phyloP scores from a whole-genome alignment of 2,329 filamentous ascomycete genomes.

The Clonostachys chloroleuca region DNA sequence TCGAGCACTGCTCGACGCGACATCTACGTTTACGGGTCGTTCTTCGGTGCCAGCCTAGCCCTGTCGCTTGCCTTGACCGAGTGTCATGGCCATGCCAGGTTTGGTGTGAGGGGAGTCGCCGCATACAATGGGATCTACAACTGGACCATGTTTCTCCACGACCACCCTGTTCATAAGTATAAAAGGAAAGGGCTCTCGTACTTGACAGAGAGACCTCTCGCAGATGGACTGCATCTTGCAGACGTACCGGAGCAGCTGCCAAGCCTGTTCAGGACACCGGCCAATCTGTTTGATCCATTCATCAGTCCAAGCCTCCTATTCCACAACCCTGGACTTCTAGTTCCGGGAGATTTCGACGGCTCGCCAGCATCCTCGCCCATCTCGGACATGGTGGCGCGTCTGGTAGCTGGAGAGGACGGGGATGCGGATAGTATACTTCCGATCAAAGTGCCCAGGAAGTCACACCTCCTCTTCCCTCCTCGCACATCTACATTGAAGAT shows the following conservation, averaged over 20 bases:
- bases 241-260: conserved; percentile 26
- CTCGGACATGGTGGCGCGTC: background rate
- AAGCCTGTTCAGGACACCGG: conserved; percentile 41
- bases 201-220: conserved; percentile 5
- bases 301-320: conserved; percentile 56
- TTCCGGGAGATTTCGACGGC: conserved; percentile 37
- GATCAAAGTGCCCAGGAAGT: conserved; percentile 28
- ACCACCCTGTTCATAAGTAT: conserved; percentile 37
- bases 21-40: conserved; percentile 48
- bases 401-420: background rate
- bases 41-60: conserved; percentile 53
- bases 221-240: conserved; percentile 26
- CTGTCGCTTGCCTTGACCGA: conserved; percentile 55
- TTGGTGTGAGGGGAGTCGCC: conserved; percentile 48
- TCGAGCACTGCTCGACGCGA: conserved; percentile 23
- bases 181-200: background rate
- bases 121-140: conserved; percentile 59
- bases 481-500: conserved; percentile 39
- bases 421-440: conserved; percentile 1
- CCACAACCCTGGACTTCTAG: conserved; percentile 40
- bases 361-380: conserved; percentile 9
- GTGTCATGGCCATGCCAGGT: conserved; percentile 30
- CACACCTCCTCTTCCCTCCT: conserved; percentile 43
- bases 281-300: conserved; percentile 54
- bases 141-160: conserved; percentile 57